Percentiles rank a stretch among this genome's conserved stretches.
These are phyloP conservation scores for Apophysomyces variabilis DNA, from an alignment of 371 early-diverging fungal species.

Conservation along the genomic window DNA sequence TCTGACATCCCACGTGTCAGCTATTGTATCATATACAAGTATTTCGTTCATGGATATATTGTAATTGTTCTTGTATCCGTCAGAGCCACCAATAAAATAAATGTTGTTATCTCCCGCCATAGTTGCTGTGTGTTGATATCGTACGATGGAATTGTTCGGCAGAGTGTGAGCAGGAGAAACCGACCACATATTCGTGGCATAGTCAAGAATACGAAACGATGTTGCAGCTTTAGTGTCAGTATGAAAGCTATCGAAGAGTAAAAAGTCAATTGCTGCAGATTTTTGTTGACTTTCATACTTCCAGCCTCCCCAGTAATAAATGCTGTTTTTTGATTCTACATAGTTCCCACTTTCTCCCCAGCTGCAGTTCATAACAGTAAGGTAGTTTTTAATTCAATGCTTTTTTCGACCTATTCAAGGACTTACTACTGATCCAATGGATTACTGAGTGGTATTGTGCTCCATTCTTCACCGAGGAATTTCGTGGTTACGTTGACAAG, in stretches of 20 bases:
- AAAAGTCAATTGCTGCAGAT: background rate
- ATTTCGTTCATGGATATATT: slow-evolving; percentile 7
- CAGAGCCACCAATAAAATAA: slow-evolving; percentile 2
- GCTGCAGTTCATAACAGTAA: background rate
- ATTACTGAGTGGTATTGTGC: background rate
- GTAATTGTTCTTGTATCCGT: background rate
- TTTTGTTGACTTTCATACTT: background rate
- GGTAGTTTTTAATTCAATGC: background rate
- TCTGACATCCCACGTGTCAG: background rate
- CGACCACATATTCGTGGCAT: background rate
- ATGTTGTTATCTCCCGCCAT: slow-evolving; percentile 6
- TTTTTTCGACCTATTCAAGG: background rate
- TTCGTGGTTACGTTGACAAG: background rate
- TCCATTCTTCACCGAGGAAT: background rate
- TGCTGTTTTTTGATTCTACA: background rate
- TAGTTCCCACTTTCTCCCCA: background rate
- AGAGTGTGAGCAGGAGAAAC: background rate
- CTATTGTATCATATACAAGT: background rate
- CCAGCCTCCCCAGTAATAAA: slow-evolving; percentile 4
- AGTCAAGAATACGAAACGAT: background rate
- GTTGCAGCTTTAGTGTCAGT: background rate
- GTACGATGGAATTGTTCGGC: background rate
- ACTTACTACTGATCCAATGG: background rate
- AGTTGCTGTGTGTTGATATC: slow-evolving; percentile 2
- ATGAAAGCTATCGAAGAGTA: background rate